Evolutionary conservation across 2,329 filamentous ascomycete genomes (phyloP).

Genomic region (Periconia sp.): DNA sequence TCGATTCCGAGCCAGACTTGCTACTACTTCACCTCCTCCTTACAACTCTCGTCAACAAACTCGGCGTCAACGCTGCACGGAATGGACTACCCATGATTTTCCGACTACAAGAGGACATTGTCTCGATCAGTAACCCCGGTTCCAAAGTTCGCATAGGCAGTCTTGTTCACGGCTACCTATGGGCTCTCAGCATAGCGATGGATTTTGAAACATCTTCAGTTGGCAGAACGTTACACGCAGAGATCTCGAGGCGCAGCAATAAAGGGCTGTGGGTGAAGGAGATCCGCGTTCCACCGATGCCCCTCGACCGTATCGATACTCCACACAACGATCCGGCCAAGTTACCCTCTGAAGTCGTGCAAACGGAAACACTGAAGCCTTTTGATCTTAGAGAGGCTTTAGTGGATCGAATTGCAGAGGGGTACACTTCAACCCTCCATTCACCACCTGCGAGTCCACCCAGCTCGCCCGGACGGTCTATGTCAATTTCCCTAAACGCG

Average conservation of each 20-base stretch:
- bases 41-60: conserved; percentile 68
- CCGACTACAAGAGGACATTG: conserved; percentile 81
- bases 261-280: conserved; percentile 79
- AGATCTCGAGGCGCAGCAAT: conserved; percentile 72
- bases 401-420: conserved; percentile 71
- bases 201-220: conserved; percentile 70
- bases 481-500: conserved; percentile 62
- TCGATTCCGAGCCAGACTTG: conserved; percentile 69
- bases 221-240: conserved; percentile 71
- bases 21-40: conserved; percentile 77
- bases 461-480: conserved; percentile 66
- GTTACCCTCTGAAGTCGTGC: conserved; percentile 27
- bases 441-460: conserved; percentile 72
- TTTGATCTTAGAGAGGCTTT: conserved; percentile 74
- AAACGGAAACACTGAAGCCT: conserved; percentile 57
- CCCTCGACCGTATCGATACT: conserved; percentile 59
- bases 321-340: conserved; percentile 26
- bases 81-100: conserved; percentile 87
- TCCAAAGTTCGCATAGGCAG: conserved; percentile 80
- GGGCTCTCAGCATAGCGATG: conserved; percentile 75
- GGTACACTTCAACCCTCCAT: conserved; percentile 64
- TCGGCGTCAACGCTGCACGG: conserved; percentile 80
- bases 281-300: conserved; percentile 69
- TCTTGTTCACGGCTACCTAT: conserved; percentile 87
- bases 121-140: conserved; percentile 63